Evolutionary conservation across 2,329 filamentous ascomycete species (phyloP).

Genomic region (Colletotrichum lupini): DNA sequence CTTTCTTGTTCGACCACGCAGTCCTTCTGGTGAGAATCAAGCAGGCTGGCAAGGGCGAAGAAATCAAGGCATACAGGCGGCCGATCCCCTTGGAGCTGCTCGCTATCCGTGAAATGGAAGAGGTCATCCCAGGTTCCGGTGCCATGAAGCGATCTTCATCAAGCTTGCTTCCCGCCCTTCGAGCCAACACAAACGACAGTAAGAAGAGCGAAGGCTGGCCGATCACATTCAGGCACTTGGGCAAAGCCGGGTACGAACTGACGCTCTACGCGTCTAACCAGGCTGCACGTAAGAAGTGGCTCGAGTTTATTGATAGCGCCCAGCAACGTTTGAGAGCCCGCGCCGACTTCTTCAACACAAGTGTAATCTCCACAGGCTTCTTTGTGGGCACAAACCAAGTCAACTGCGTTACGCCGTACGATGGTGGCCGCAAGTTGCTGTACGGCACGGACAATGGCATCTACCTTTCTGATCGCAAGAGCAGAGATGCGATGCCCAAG

Average conservation of each 20-base stretch:
- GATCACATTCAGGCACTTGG: conserved; percentile 95
- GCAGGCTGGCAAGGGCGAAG: conserved; percentile 90
- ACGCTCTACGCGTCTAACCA: conserved; percentile 89
- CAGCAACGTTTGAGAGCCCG: conserved; percentile 88
- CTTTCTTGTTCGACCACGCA: conserved; percentile 96
- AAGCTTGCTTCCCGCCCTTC: conserved; percentile 75
- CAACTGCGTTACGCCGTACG: conserved; percentile 94
- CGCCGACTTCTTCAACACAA: conserved; percentile 89
- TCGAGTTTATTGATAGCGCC: conserved; percentile 92
- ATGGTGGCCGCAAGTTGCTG: conserved; percentile 93
- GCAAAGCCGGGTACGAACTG: conserved; percentile 93
- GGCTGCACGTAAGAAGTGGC: conserved; percentile 92
- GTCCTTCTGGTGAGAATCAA: conserved; percentile 92
- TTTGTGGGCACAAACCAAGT: conserved; percentile 80
- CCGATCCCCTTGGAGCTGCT: conserved; percentile 95
- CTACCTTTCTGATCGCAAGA: conserved; percentile 90
- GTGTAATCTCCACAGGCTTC: conserved; percentile 68
- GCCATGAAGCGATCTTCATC: conserved; percentile 89
- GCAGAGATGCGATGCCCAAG: conserved; percentile 83
- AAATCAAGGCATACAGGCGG: conserved; percentile 92
- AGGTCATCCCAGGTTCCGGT: conserved; percentile 85
- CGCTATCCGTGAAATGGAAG: conserved; percentile 96
- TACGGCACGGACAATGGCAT: conserved; percentile 96
- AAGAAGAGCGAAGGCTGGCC: conserved; percentile 83
- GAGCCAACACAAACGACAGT: conserved; percentile 61